Percentiles rank a stretch among this genome's conserved stretches.
Evolutionary conservation across 2,329 filamentous ascomycete species (phyloP).

Genomic region (Aspergillus novofumigatus): DNA sequence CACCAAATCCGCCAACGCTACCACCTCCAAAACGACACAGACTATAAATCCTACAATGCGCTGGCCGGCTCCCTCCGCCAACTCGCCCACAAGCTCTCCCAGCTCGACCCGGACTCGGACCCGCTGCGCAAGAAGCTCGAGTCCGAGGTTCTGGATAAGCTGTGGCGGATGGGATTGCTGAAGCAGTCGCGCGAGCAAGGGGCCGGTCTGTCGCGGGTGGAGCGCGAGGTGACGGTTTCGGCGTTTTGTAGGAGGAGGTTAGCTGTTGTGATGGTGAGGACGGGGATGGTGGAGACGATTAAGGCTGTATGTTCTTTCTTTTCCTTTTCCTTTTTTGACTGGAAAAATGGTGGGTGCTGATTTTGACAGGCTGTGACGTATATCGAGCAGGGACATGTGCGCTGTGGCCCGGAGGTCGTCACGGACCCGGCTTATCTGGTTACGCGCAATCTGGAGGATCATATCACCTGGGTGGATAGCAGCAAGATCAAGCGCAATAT

Average conservation of each 20-base stretch:
- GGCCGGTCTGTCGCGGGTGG: conserved; percentile 65
- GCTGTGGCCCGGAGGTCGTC: conserved; percentile 84
- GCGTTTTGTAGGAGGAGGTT: conserved; percentile 80
- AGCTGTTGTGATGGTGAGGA: conserved; percentile 83
- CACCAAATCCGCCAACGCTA: conserved; percentile 77
- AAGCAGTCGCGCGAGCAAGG: conserved; percentile 70
- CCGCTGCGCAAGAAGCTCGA: conserved; percentile 79
- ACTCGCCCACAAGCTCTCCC: conserved; percentile 80
- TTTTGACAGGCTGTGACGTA: conserved; percentile 56
- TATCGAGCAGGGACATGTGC: conserved; percentile 90
- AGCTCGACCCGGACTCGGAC: conserved; percentile 73
- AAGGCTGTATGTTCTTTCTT: conserved; percentile 57
- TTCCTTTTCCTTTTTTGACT: conserved; percentile 6
- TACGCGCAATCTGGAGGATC: conserved; percentile 87
- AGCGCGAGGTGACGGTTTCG: conserved; percentile 82
- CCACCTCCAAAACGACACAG: conserved; percentile 82
- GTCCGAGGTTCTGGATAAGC: conserved; percentile 80
- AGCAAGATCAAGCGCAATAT: conserved; percentile 98
- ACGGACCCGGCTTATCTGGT: conserved; percentile 88
- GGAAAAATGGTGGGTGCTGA: conserved; percentile 6
- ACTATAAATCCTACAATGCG: conserved; percentile 67
- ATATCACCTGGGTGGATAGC: conserved; percentile 91
- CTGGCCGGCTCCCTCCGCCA: conserved; percentile 80
- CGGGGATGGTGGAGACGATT: conserved; percentile 88
- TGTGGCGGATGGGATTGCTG: conserved; percentile 87